Base-by-base conservation (phyloP, 2,329 filamentous ascomycete species). In the Dothistroma pini region DNA sequence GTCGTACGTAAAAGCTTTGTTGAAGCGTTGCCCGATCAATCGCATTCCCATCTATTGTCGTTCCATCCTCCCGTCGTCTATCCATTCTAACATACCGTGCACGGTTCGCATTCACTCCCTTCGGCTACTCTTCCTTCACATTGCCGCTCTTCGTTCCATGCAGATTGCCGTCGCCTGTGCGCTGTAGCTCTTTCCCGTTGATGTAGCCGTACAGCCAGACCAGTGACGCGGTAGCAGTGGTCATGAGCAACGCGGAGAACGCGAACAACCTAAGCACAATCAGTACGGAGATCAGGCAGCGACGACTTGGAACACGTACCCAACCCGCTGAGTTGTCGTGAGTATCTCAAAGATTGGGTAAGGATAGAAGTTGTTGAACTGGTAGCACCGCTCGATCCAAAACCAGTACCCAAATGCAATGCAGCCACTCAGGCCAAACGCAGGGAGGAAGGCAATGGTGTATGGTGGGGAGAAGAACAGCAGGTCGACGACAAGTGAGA, bases 291-390 rank as follows among this genome's bases (percentile, higher is more conserved):
- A 29, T 29, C 25, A 29, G 25, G 6, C 25, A 29, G 25, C 8
- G 48, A 1, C 41, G 31, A 32, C 22, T 10, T 44, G n/a, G 9
- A 16, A 41, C 54, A 62, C 68, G 66, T 12, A 78, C 0, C 84
- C 76, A 9, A 86, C 78, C 21, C 93, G 84, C 70, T 91, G 87
- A 54, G 78, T 72, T 0, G 86, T 89, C 54, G 80, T 82, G 48
- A 96, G 77, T 50, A 89, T 73, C 9, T 81, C 86, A 65, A 97
- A 93, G 29, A 96, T 82, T 1, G 93, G 92, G 74, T 97, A 96
- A 0, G 92, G 91, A 68, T 96, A 96, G 68, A 82, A 87, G 57
- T 87, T 85, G 68, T 91, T 91, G 61, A 83, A 78, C 50, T 79
- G 80, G 68, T 84, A 89, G 76, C 89, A 91, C 25, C 85, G 80